These are phyloP conservation scores for Plenodomus tracheiphilus DNA, from an alignment of 2,329 filamentous ascomycete species.

Conservation along the genomic window DNA sequence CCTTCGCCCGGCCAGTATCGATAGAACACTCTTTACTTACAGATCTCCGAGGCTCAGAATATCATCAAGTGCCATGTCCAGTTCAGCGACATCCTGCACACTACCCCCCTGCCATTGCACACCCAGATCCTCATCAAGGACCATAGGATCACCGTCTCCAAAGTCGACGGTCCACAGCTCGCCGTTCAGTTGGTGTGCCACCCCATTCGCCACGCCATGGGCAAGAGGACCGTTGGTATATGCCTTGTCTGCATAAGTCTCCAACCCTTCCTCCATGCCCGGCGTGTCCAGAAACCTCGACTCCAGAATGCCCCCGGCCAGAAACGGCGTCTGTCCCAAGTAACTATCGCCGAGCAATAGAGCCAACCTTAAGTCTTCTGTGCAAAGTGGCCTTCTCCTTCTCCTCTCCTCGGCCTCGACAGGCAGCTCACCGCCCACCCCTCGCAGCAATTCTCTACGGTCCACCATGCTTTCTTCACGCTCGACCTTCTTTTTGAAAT, in stretches of 20 bases:
- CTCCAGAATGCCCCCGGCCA: constrained; percentile 68
- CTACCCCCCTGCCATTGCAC: constrained; percentile 46
- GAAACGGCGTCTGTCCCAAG: constrained; percentile 75
- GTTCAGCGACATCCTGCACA: constrained; percentile 29
- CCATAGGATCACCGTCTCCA: constrained; percentile 19
- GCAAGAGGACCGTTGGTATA: constrained; percentile 12
- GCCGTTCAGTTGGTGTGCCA: constrained; percentile 3
- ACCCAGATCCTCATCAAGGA: constrained; percentile 41
- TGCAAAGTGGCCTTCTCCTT: constrained; percentile 71
- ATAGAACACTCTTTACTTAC: not conserved
- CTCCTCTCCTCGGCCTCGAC: constrained; percentile 77
- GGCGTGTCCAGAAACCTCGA: constrained; percentile 67
- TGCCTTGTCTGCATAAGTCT: constrained; percentile 15
- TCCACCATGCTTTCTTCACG: constrained; percentile 74
- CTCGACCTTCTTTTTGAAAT: constrained; percentile 74
- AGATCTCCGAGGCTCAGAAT: constrained; percentile 33
- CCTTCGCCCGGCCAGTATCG: no score
- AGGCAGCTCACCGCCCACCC: constrained; percentile 77
- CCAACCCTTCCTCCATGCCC: constrained; percentile 26
- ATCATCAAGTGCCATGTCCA: constrained; percentile 47
- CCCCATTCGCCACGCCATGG: constrained; percentile 11
- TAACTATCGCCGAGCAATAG: constrained; percentile 75
- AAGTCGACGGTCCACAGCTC: constrained; percentile 24
- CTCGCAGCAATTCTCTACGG: constrained; percentile 73
- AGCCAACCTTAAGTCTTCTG: constrained; percentile 77